Percentiles rank a stretch among this genome's conserved stretches.
These are phyloP conservation scores for Neocallimastix lanati DNA, from an alignment of 192 early-diverging fungal species.

Conservation along the genomic window DNA sequence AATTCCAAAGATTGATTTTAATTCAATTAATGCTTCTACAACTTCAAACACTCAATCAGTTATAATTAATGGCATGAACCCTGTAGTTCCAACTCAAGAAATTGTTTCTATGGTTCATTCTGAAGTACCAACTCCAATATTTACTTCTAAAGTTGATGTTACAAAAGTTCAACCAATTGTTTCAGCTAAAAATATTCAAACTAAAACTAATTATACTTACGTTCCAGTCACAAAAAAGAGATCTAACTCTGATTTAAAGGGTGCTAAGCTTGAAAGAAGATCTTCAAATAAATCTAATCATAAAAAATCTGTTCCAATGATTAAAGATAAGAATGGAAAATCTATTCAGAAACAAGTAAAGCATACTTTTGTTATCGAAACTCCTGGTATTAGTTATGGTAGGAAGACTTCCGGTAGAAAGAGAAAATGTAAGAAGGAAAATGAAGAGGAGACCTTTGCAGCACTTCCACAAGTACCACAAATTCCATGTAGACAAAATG, in stretches of 20 bases:
- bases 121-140: not conserved
- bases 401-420: not conserved
- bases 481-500: not conserved
- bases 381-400: not conserved
- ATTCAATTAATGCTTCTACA: not conserved
- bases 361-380: not conserved
- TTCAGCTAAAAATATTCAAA: not conserved
- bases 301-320: not conserved
- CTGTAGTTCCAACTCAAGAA: not conserved
- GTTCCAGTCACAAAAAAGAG: not conserved
- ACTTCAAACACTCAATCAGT: not conserved
- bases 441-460: not conserved
- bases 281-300: not conserved
- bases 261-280: not conserved
- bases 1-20: not conserved
- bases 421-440: not conserved
- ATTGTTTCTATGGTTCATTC: not conserved
- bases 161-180: not conserved
- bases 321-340: not conserved
- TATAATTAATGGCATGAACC: not conserved
- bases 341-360: not conserved
- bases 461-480: not conserved
- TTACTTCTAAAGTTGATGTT: not conserved
- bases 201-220: not conserved
- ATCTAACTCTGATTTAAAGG: not conserved